Base-by-base conservation (phyloP, 345 rosid genomes). In the Euphorbia peplus region DNA sequence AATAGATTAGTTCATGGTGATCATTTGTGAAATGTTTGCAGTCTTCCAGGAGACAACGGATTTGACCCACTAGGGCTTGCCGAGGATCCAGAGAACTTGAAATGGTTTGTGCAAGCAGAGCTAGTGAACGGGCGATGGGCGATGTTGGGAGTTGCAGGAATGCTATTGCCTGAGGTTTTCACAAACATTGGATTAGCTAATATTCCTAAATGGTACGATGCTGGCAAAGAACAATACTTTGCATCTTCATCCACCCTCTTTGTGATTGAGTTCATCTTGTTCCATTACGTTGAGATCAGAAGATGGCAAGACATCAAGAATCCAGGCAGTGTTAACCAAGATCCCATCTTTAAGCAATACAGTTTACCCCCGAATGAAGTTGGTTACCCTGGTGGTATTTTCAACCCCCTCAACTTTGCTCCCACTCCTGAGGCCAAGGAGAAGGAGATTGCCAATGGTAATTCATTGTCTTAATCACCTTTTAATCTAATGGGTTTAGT, bases 261-360 rank as follows among this genome's bases (percentile, higher is more conserved):
- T 44, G 98, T 93, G 60, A 91, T 93, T 42, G 98, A 93, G 78
- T 93, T 93, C 87, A 93, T 93, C 8, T 67, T 93, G 80, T 93
- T 93, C 81, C 98, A 93, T 73, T 93, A 93, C 65, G 97, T 93
- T 74, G 98, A 93, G 85, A 91, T 93, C 68, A 84, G 98, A 83
- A 75, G 98, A 70, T 93, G 98, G 98, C 97, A 93, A 73, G 98
- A 93, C 78, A 93, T 91, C 6, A 93, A 93, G 84, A 93, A 93
- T 88, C 97, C 96, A 0, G 98, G 98, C 15, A 63, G 95, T 74
- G 97, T 93, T 44, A 89, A 93, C 88, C 98, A 93, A 80, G 98
- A 93, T 66, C 98, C 98, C 9, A 93, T 93, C 82, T 90, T 91
- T 75, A 93, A 91, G 88, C 98, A 93, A 60, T 93, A 91, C 89